Evolutionary conservation across 805 yeast genomes (phyloP).

Genomic region (Blastobotrys muscicola): DNA sequence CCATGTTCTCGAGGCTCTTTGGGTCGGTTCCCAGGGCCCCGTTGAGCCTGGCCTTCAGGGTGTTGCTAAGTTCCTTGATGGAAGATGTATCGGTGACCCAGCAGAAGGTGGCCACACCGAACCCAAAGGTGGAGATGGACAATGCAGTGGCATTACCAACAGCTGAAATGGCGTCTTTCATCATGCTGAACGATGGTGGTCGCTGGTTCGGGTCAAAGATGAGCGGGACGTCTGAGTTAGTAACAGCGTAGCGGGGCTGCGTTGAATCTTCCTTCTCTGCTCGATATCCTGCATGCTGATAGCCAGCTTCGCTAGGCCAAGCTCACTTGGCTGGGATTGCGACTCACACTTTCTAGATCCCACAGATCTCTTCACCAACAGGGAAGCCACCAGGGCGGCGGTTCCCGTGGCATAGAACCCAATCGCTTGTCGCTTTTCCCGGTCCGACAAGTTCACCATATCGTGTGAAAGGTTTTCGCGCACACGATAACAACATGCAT

Average conservation of each 20-base stretch:
- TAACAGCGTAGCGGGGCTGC: too few relatives aligned
- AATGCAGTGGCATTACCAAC: conserved; percentile 71
- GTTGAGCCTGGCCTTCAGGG: conserved; percentile 55
- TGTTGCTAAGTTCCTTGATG: conserved; percentile 60
- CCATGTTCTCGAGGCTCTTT: conserved; percentile 1
- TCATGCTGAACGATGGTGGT: conserved; percentile 75
- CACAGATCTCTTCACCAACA: conserved; percentile 69
- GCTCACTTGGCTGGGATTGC: not conserved
- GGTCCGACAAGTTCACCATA: conserved; percentile 11
- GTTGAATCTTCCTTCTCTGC: too few relatives aligned
- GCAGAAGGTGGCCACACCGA: conserved; percentile 63
- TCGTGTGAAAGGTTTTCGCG: conserved; percentile 1
- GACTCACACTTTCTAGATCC: conserved; percentile 48
- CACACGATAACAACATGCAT: conserved; percentile 33
- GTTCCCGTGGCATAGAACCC: conserved; percentile 65
- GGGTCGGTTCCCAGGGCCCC: conserved; percentile 36
- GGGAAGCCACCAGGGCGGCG: conserved; percentile 58
- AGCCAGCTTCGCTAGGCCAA: not conserved
- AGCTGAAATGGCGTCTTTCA: conserved; percentile 78
- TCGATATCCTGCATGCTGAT: too few relatives aligned
- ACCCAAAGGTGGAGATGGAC: conserved; percentile 62
- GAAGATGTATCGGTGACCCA: conserved; percentile 72
- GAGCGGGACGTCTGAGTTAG: conserved; percentile 44
- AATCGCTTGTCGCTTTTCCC: conserved; percentile 64
- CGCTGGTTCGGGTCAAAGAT: conserved; percentile 77